Evolutionary conservation across 768 basidiomycete genomes (phyloP).

Genomic region (Mycena chlorophos): DNA sequence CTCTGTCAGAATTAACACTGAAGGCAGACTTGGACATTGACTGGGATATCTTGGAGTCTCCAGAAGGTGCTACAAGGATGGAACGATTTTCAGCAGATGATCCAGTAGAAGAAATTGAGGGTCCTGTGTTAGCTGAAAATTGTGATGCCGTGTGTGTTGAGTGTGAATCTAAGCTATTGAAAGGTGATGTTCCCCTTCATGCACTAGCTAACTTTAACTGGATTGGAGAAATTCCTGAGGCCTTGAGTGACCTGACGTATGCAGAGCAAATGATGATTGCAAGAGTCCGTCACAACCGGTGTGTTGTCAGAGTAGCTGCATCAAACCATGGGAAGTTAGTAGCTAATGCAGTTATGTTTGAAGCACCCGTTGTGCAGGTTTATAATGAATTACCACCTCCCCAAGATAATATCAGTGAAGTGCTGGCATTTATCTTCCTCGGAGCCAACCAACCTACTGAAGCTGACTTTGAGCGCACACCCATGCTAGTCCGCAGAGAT

Average conservation of each 20-base stretch:
- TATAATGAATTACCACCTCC: slow-evolving; percentile 25
- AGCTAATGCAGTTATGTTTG: slow-evolving; percentile 30
- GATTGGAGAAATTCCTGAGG: slow-evolving; percentile 38
- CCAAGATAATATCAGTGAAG: slow-evolving; percentile 23
- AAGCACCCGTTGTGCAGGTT: slow-evolving; percentile 24
- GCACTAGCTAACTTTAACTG: slow-evolving; percentile 38
- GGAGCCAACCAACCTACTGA: slow-evolving; percentile 14
- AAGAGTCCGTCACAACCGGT: neutral
- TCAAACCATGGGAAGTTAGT: slow-evolving; percentile 18
- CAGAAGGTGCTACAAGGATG: slow-evolving; percentile 1
- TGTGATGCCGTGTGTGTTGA: slow-evolving; percentile 19
- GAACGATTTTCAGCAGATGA: slow-evolving; percentile 11
- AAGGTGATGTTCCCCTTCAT: slow-evolving; percentile 22
- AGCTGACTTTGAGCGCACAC: slow-evolving; percentile 22
- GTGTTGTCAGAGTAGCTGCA: neutral
- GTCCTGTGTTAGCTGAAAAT: slow-evolving; percentile 19
- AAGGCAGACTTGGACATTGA: neutral
- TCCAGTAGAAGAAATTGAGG: slow-evolving; percentile 3
- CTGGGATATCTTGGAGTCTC: neutral
- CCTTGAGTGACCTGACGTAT: neutral
- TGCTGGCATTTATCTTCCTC: slow-evolving; percentile 20
- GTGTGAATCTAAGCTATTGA: slow-evolving; percentile 13
- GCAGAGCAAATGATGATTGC: neutral
- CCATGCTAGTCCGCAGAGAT: slow-evolving; percentile 26
- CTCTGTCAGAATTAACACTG: neutral